These are phyloP conservation scores for Wickerhamiella kurtzmanii DNA, from an alignment of 805 yeast genomes.

Conservation along the genomic window DNA sequence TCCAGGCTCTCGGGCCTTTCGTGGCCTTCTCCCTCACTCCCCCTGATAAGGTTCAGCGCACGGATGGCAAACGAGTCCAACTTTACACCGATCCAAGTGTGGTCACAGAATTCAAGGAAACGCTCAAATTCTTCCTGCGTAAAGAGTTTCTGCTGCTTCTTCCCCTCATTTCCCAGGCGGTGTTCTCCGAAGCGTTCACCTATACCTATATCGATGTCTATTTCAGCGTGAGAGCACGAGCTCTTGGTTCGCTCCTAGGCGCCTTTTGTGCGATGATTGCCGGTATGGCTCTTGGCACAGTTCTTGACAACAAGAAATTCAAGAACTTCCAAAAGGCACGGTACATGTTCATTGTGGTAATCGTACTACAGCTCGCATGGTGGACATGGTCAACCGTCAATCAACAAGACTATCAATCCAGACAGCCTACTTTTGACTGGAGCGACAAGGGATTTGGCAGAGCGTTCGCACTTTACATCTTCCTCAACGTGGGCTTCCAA, in stretches of 20 bases:
- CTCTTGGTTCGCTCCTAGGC: conserved; percentile 37
- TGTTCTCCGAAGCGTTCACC: conserved; percentile 11
- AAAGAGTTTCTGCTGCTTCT: conserved; percentile 9
- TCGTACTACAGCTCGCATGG: conserved; percentile 32
- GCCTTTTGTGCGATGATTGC: conserved; percentile 43
- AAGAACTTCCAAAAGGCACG: conserved; percentile 33
- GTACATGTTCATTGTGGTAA: conserved; percentile 32
- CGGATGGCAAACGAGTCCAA: conserved; percentile 20
- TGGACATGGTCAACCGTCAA: conserved; percentile 18
- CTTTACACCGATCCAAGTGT: conserved; percentile 2
- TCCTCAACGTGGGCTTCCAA: conserved; percentile 10
- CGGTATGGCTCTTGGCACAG: conserved; percentile 26
- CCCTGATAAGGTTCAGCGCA: conserved; percentile 20
- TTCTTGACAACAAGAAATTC: conserved; percentile 33
- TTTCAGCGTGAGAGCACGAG: conserved; percentile 42
- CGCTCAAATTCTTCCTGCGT: conserved; percentile 6
- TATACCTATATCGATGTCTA: conserved; percentile 23
- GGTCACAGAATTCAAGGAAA: conserved; percentile 7
- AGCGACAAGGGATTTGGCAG: conserved; percentile 32
- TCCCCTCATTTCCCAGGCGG: conserved; percentile 13
- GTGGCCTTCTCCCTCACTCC: conserved; percentile 15
- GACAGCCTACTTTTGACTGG: conserved; percentile 28
- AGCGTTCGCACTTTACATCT: conserved; percentile 34
- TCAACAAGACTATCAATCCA: conserved; percentile 10
- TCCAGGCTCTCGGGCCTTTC: conserved; percentile 16